These are phyloP conservation scores for Leccinum incarnatum DNA, from an alignment of 768 basidiomycete species.

Conservation along the genomic window DNA sequence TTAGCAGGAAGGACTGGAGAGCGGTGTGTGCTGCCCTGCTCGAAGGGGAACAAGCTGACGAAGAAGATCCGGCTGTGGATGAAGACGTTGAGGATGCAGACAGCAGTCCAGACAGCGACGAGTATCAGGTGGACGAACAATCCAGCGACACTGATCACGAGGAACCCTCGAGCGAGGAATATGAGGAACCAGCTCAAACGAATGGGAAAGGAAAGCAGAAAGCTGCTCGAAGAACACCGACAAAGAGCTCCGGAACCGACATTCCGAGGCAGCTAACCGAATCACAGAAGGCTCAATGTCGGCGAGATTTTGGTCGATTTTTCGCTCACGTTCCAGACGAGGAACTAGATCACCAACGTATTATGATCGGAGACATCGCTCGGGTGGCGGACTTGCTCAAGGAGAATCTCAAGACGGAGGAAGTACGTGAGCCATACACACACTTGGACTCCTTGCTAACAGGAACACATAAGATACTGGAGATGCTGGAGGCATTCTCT, in stretches of 20 bases:
- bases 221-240: constrained; percentile 1
- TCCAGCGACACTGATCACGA: constrained; percentile 19
- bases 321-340: constrained; percentile 54
- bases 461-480: constrained; percentile 54
- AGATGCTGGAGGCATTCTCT: constrained; percentile 80
- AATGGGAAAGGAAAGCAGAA: constrained; percentile 12
- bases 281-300: constrained; percentile 52
- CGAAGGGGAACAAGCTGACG: constrained; percentile 36
- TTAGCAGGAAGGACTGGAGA: constrained; percentile 73
- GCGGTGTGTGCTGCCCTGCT: constrained; percentile 76
- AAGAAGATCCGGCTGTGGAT: constrained; percentile 6
- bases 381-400: constrained; percentile 59
- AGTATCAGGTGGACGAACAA: constrained; percentile 24
- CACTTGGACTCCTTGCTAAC: background rate
- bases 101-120: constrained; percentile 32
- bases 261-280: constrained; percentile 38
- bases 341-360: constrained; percentile 49
- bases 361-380: constrained; percentile 67
- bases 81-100: constrained; percentile 22
- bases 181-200: constrained; percentile 17
- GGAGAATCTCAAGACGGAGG: constrained; percentile 71
- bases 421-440: constrained; percentile 43
- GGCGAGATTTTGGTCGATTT: constrained; percentile 67
- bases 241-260: background rate
- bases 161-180: constrained; percentile 31